Evolutionary conservation across 305 asterid species (phyloP), one percentile per base, ranked within the genome.

Genomic region (Fraxinus albicans): DNA sequence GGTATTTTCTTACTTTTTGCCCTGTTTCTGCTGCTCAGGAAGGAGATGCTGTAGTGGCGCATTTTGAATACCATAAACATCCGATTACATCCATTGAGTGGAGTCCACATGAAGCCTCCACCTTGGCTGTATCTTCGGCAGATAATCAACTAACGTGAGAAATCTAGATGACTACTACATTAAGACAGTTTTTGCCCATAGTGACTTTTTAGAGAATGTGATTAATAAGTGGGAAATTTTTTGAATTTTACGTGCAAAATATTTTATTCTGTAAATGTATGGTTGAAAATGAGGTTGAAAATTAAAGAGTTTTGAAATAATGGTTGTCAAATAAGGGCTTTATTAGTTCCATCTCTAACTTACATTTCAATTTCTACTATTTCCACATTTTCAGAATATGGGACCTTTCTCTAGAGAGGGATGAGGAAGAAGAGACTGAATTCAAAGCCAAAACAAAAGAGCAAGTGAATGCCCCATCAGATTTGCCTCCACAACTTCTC

Each of bases 71-170:
- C 84, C 99, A 94, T 86, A 96, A 92, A 82, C 98, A 93, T 83
- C 98, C 99, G 67, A 93, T 96, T 79, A 94, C 98, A 88, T 96
- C 99, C 55, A 91, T 94, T 8, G 98, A 96, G 88, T 94, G 99
- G 99, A 93, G 97, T 79, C 98, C 98, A 0, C 97, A 94, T 31
- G 99, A 96, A 90, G 92, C 96, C 42, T 96, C 98, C 75, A 92
- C 97, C 63, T 86, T 96, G 91, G 97, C 99, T 4, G 97, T 91
- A 70, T 87, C 98, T 67, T 94, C 98, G 82, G 82, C 98, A 3
- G 98, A 96, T 88, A 90, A 94, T 87, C 98, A 93, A 86, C 87
- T 96, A 36, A 93, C 98, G 99, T 96, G 84, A 87, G 90, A 81
- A 74, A 76, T 84, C 84, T 86, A 80, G 5, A 53, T 15, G 5